Conservation (phyloP, 164 flowering plant genomes). For the Vitis riparia region DNA sequence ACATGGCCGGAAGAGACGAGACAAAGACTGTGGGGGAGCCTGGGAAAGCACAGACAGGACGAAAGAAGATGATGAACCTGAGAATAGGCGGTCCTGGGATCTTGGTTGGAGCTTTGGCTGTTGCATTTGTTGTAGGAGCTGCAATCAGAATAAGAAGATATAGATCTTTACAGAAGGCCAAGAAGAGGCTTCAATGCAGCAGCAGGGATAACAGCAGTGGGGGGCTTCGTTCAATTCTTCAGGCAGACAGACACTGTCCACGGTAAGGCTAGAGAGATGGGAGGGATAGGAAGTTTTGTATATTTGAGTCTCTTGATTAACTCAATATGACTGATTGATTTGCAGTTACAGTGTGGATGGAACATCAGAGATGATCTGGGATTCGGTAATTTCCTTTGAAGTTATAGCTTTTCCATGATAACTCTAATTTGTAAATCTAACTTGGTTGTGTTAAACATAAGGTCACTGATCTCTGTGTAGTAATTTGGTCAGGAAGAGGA, state of each 20-base stretch:
- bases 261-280: constrained; percentile 5
- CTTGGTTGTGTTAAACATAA: no score
- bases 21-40: no score
- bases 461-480: no score
- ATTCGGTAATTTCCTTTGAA: no score
- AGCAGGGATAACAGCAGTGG: background rate
- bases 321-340: background rate
- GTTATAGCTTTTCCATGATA: no score
- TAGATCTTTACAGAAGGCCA: background rate
- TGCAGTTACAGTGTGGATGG: constrained; percentile 10
- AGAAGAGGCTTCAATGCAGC: background rate
- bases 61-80: constrained; percentile 1
- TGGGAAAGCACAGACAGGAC: no score
- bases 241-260: background rate
- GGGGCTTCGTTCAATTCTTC: constrained; percentile 5
- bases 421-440: no score
- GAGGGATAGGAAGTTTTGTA: background rate
- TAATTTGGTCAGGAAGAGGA: background rate
- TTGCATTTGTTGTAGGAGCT: constrained; percentile 24
- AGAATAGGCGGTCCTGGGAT: constrained; percentile 20
- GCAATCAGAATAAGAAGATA: constrained; percentile 4
- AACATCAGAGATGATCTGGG: background rate
- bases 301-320: background rate
- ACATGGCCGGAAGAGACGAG: no score
- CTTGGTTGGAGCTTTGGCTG: constrained; percentile 40